Conservation (phyloP, 176 grass and related monocot species). For the Thinopyrum elongatum region DNA sequence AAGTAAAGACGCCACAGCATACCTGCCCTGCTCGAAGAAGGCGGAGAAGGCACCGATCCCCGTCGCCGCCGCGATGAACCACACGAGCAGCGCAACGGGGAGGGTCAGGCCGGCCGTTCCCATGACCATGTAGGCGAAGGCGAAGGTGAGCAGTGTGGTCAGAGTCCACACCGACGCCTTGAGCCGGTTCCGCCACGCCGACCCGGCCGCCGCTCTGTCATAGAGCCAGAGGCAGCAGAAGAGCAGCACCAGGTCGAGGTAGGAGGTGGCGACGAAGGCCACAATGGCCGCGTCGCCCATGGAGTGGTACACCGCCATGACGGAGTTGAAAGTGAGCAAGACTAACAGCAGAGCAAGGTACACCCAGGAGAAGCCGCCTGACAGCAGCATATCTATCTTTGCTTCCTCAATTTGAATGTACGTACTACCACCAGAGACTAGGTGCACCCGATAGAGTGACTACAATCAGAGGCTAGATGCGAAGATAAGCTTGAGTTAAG, state of each 20-base stretch:
- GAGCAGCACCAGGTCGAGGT: not conserved
- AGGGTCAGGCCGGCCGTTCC: not conserved
- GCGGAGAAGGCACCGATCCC: not conserved
- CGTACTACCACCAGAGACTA: too few species aligned
- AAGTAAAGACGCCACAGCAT: not conserved
- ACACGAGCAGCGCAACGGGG: not conserved
- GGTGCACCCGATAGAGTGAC: too few species aligned
- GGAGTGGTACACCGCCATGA: not conserved
- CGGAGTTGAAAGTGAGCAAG: not conserved
- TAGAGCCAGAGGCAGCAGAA: not conserved
- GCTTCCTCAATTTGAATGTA: too few species aligned
- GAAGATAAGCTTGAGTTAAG: too few species aligned
- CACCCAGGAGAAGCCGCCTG: not conserved
- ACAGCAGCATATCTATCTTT: too few species aligned
- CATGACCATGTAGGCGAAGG: not conserved
- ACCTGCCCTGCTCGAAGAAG: not conserved
- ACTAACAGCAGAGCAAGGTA: not conserved
- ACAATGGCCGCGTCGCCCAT: not conserved
- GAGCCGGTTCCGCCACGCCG: not conserved
- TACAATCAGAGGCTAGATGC: too few species aligned
- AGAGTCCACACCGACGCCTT: not conserved
- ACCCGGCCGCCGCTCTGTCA: not conserved
- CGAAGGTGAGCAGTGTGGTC: not conserved
- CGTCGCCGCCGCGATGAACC: not conserved
- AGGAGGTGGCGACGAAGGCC: not conserved